Percentiles rank a stretch among this genome's conserved stretches.
Conservation (phyloP, 129 eudicot genomes). For the Centrapalus pauciflorus region DNA sequence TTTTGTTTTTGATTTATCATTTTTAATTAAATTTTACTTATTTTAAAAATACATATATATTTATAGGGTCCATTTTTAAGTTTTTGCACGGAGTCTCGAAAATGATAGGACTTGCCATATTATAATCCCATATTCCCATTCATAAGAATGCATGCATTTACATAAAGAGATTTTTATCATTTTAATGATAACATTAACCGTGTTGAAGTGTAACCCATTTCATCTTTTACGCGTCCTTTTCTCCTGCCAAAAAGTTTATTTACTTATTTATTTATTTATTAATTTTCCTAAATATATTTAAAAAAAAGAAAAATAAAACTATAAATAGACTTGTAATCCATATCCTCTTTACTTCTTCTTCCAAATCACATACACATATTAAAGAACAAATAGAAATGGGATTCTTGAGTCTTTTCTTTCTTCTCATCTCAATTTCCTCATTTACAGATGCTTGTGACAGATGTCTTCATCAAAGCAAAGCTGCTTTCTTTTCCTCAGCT, state of each 20-base stretch:
- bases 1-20: too few relatives aligned
- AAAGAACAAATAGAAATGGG: slow-evolving; percentile 24
- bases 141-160: not conserved
- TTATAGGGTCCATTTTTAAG: too few relatives aligned
- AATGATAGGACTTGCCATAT: too few relatives aligned
- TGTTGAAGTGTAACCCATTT: slow-evolving; percentile 28
- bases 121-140: not conserved
- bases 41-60: too few relatives aligned
- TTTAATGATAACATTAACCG: slow-evolving; percentile 8
- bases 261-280: too few relatives aligned
- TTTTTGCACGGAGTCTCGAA: too few relatives aligned
- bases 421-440: slow-evolving; percentile 36
- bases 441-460: slow-evolving; percentile 51
- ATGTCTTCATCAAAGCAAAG: slow-evolving; percentile 69
- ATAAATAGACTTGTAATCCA: slow-evolving; percentile 23
- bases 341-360: not conserved
- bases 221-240: slow-evolving; percentile 16
- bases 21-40: too few relatives aligned
- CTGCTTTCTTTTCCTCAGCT: slow-evolving; percentile 49
- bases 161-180: not conserved
- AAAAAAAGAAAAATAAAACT: not conserved
- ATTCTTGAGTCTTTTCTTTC: slow-evolving; percentile 14
- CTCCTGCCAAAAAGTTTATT: too few relatives aligned
- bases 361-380: not conserved
- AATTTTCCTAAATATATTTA: not conserved